Evolutionary conservation across 768 basidiomycete genomes (phyloP), one percentile per base, ranked within the genome.

Genomic region (Gyrodon lividus): DNA sequence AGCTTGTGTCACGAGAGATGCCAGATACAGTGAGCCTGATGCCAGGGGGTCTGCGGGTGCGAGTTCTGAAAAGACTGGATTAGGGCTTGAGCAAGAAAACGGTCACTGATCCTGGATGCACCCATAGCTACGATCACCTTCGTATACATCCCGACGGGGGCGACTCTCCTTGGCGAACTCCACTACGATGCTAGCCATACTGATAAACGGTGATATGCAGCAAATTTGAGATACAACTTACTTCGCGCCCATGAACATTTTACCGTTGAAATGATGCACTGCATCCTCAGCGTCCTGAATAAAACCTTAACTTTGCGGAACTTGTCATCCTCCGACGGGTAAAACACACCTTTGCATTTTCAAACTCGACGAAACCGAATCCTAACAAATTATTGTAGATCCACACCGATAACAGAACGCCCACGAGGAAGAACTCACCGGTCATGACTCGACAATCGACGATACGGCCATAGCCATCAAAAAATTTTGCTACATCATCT

Each of bases 351-450:
- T 88, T 85, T 17, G 87, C 69, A 61, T 77, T 89, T 68, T 96
- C 96, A 64, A 97, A 98, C 70, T 98, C 96, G 59, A 98, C 84
- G 68, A 99, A 99, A 50, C 94, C 97, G 63, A 97, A 99, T 10
- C 92, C 92, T 92, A 54, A 37, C 30, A 37, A 3, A 42, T 55
- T 50, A 51, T 43, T 57, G 57, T 71, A 51, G 67, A 58, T 37
- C 43, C 41, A 2, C 12, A 24, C 16, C 17, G 6, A 17, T 6
- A 13, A 39, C 17, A 33, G 9, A 20, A 8, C 26, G 17, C 14
- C 12, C 13, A 51, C 34, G 43, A 49, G 12, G n/a, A 6, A 28
- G 55, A 52, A 78, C 76, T 55, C 60, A 92, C 91, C 91, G 37
- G 92, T 94, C 92, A 96, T 94, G 69, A 96, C 89, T 61, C 91